phyloP scores from a whole-genome alignment of 306 rosid genomes.

The Begonia peltatifolia region DNA sequence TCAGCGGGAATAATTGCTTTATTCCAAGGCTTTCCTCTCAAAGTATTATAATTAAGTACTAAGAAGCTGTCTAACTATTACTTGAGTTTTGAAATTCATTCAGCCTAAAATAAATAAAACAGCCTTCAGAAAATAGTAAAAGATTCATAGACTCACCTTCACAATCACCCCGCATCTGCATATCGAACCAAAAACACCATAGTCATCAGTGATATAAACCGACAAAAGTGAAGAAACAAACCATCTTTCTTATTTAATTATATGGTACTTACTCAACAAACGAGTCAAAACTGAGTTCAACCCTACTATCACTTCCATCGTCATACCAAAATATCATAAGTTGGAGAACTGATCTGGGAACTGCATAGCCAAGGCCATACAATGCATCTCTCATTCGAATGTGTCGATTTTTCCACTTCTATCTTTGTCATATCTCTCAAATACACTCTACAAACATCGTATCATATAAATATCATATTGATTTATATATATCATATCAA shows the following conservation, averaged over 20 bases:
- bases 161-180: conserved; percentile 85
- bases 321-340: conserved; percentile 56
- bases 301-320: conserved; percentile 38
- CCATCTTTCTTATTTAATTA: too few species aligned
- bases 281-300: conserved; percentile 58
- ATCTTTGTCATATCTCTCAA: conserved; percentile 76
- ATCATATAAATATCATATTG: too few species aligned
- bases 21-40: too few species aligned
- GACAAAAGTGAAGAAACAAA: too few species aligned
- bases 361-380: conserved; percentile 59
- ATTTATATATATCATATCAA: too few species aligned
- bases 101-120: too few species aligned
- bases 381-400: conserved; percentile 85
- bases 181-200: conserved; percentile 6
- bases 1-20: too few species aligned
- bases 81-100: too few species aligned
- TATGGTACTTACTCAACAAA: conserved; percentile 60
- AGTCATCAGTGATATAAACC: too few species aligned
- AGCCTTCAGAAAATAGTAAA: too few species aligned
- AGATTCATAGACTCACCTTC: conserved; percentile 37
- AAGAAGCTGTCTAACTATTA: too few species aligned
- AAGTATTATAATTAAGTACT: too few species aligned
- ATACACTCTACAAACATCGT: conserved; percentile 35
- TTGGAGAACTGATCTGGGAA: conserved; percentile 62
- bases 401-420: conserved; percentile 72